Percentiles rank a stretch among this genome's conserved stretches.
These are phyloP conservation scores for Dothistroma pini DNA, from an alignment of 2,329 filamentous ascomycete genomes.

Conservation along the genomic window DNA sequence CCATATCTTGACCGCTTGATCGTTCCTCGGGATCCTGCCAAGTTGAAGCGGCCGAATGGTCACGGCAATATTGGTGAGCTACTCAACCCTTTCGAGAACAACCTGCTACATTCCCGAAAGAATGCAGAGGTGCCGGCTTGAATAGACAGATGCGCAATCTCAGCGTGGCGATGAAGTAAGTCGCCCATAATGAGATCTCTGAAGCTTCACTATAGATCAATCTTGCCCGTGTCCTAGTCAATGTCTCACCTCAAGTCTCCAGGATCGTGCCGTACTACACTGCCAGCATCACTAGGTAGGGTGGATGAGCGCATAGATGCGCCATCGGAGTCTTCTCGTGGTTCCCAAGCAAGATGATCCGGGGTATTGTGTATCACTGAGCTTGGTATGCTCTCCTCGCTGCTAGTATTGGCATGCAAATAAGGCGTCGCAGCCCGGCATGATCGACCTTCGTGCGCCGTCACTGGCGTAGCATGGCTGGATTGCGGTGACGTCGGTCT, in stretches of 20 bases:
- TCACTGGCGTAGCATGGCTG: constrained; percentile 28
- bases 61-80: constrained; percentile 12
- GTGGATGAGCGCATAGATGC: constrained; percentile 20
- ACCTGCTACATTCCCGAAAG: constrained; percentile 4
- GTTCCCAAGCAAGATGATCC: constrained; percentile 5
- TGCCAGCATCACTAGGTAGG: constrained; percentile 28
- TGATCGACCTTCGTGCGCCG: constrained; percentile 23
- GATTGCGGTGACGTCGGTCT: constrained; percentile 19
- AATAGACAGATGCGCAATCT: background rate
- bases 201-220: no score
- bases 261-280: constrained; percentile 25
- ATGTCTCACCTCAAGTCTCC: background rate
- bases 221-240: background rate
- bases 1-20: constrained; percentile 11
- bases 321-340: background rate
- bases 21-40: background rate
- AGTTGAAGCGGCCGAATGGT: constrained; percentile 1
- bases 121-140: background rate
- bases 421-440: constrained; percentile 25
- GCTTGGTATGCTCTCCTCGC: constrained; percentile 26
- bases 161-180: background rate
- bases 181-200: background rate
- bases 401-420: constrained; percentile 18
- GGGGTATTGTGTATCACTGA: constrained; percentile 26
- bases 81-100: constrained; percentile 10